Evolutionary conservation across 345 rosid genomes (phyloP), one percentile per base, ranked within the genome.

Genomic region (Theobroma cacao): DNA sequence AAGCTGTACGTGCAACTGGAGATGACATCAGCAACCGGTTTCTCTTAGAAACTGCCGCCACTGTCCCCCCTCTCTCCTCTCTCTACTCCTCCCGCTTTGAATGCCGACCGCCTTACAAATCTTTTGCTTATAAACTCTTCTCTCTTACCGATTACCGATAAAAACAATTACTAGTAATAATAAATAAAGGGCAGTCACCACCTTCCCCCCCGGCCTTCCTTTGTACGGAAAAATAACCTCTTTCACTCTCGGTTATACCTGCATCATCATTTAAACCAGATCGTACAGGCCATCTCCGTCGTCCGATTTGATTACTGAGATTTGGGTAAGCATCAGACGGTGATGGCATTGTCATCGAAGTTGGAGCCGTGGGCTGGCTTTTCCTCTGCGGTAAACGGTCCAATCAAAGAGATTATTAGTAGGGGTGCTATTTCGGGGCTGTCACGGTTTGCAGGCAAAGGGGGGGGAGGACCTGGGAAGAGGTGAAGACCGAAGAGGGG

Each of bases 41-140:
- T 41, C 12, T 34, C 48, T 55, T 74, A 8, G 47, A 5, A n/a
- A 59, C 28, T 31, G 60, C 60, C 59, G 70, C 64, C 76, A 24
- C 61, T 30, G 41, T 62, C 20, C 48, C 33, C 66, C 26, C 63
- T 10, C 33, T 22, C 17, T 5, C 5, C 5, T n/a, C n/a, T n/a
- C n/a, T n/a, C n/a, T n/a, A n/a, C n/a, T n/a, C n/a, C 12, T 24
- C 73, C 63, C 22, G 76, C 86, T 74, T 78, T 79, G 76, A 75
- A 77, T 52, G 77, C 81, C 78, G 69, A 81, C 77, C 78, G 77
- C 80, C 81, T 33, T 58, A 71, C 24, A 9, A 20, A 79, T 81
- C 87, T 84, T 84, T 84, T 84, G 85, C 89, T 84, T 84, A 71
- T 53, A 63, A 18, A 60, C 72, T 24, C 5, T n/a, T 24, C 38